Base-by-base conservation (phyloP, 2,329 filamentous ascomycete genomes). In the Neoarthrinium moseri region DNA sequence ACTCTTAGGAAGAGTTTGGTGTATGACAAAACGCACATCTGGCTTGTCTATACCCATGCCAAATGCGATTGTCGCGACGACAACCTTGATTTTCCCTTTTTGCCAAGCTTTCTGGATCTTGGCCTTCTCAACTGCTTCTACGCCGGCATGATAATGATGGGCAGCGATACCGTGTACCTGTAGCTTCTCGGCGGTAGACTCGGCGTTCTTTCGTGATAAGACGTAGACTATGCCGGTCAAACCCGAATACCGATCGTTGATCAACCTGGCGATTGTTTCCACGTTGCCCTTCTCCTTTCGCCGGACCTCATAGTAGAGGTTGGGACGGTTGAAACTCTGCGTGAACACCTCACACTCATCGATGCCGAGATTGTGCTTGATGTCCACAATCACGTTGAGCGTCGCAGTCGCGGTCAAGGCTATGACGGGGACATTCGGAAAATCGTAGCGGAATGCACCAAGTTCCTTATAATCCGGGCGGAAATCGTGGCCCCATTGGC, bases 41-140 rank as follows among this genome's bases (percentile, higher is more conserved):
- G 91, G 82, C 65, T 99, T 99, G 72, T 99, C 94, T 54, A 99
- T 99, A n/a, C 94, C 94, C 94, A 99, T 99, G 6, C 94, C 94
- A 62, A 99, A 99, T 20, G 94, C 94, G 64, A 99, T 97, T 0
- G 94, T 99, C 17, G 94, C 95, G 40, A 99, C 94, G 34, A 99
- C 95, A 26, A 99, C 88, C 55, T 96, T 87, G 58, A 86, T 80
- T 42, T 74, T 70, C 5, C 91, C 90, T 34, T 70, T 72, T 64
- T 99, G 94, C 94, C 94, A 99, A 23, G 83, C 67, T 49, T 79
- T 79, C 64, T 97, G 92, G 4, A 94, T 79, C 6, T 76, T 64
- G 1, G 77, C 74, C 62, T 92, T 92, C 42, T 87, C 80, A 4
- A 78, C 70, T 0, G 86, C 63, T 2, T 81, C 71, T 68, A 99